phyloP scores from a whole-genome alignment of 495 filamentous ascomycete species.

The Platismatia glauca region DNA sequence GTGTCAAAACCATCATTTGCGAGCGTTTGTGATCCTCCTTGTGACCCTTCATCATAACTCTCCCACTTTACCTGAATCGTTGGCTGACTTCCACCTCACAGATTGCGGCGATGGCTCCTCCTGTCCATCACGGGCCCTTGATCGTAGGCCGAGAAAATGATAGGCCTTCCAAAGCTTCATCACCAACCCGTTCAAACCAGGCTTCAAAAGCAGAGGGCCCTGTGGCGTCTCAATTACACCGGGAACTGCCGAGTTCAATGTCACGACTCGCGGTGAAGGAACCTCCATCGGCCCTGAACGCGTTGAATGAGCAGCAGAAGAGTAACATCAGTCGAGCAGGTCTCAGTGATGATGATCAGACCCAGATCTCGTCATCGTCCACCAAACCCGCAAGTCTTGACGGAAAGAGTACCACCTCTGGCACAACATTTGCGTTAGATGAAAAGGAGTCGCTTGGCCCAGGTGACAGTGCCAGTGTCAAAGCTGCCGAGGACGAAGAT shows the following conservation, averaged over 20 bases:
- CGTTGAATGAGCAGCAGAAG: constrained; percentile 18
- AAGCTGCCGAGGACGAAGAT: constrained; percentile 84
- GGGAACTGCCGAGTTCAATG: constrained; percentile 22
- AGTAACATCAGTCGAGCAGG: constrained; percentile 20
- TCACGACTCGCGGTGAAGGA: constrained; percentile 20
- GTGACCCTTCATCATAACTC: neutral
- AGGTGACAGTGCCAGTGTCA: constrained; percentile 88
- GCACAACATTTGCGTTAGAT: constrained; percentile 83
- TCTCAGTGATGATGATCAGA: constrained; percentile 45
- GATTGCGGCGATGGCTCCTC: constrained; percentile 26
- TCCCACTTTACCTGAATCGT: neutral
- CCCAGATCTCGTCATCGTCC: constrained; percentile 62
- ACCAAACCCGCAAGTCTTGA: constrained; percentile 83
- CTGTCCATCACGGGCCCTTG: constrained; percentile 8
- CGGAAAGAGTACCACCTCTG: constrained; percentile 84
- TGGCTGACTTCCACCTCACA: constrained; percentile 10
- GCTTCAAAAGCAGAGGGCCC: constrained; percentile 10
- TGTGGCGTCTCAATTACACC: constrained; percentile 13
- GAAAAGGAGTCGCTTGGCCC: constrained; percentile 91
- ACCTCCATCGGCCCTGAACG: constrained; percentile 7
- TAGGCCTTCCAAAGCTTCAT: neutral
- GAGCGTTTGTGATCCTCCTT: constrained; percentile 18
- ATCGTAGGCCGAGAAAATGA: constrained; percentile 15
- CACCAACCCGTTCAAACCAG: constrained; percentile 7
- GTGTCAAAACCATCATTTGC: constrained; percentile 38